phyloP scores from a whole-genome alignment of 768 basidiomycete genomes.

The Termitomyces sp. region DNA sequence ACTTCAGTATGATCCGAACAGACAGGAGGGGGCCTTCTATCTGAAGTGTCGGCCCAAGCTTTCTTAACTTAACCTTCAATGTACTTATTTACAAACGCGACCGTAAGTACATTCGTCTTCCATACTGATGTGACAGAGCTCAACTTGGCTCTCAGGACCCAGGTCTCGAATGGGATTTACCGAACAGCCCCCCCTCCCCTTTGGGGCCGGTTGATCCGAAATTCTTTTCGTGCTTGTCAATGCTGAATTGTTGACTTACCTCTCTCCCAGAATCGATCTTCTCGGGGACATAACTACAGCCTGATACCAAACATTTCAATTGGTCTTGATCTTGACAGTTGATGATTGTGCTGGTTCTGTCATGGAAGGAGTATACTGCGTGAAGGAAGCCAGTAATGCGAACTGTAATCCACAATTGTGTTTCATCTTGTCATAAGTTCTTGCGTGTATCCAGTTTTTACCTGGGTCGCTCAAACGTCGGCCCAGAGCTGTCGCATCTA shows the following conservation, averaged over 20 bases:
- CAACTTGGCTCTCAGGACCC: slow-evolving; percentile 3
- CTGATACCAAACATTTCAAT: background rate
- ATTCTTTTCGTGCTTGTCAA: background rate
- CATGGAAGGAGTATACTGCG: background rate
- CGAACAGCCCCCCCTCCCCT: slow-evolving; percentile 1
- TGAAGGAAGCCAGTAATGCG: background rate
- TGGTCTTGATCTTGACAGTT: background rate
- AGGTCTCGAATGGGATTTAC: slow-evolving; percentile 6
- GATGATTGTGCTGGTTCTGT: background rate
- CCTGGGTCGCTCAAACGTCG: background rate
- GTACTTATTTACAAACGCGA: background rate
- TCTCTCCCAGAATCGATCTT: background rate
- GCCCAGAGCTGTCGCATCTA: background rate
- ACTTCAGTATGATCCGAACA: slow-evolving; percentile 7
- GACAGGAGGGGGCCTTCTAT: slow-evolving; percentile 4
- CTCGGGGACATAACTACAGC: slow-evolving; percentile 1
- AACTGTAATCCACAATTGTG: background rate
- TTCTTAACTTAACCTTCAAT: slow-evolving; percentile 12
- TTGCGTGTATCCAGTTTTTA: background rate
- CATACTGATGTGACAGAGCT: slow-evolving; percentile 5
- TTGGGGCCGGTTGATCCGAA: background rate
- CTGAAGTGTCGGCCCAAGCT: slow-evolving; percentile 1
- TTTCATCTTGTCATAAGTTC: background rate
- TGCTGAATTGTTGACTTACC: background rate
- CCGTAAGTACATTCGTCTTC: background rate